Conservation (phyloP, 2,329 filamentous ascomycete genomes). For the Aspergillus brasiliensis region DNA sequence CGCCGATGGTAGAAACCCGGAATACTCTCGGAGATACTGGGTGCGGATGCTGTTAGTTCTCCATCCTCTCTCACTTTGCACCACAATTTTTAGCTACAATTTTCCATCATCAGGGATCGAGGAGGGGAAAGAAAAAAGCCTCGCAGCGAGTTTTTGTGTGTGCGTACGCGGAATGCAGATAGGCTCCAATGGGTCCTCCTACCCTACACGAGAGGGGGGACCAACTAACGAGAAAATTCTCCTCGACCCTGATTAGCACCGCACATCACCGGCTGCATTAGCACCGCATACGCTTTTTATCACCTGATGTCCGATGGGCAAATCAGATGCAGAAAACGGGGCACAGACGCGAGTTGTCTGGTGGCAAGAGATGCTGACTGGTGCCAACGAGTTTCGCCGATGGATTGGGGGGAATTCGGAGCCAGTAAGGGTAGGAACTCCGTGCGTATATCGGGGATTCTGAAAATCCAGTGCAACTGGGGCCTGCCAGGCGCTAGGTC, state of each 20-base stretch:
- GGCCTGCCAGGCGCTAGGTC: slow-evolving; percentile 4
- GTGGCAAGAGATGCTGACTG: slow-evolving; percentile 12
- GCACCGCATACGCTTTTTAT: slow-evolving; percentile 20
- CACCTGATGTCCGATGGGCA: slow-evolving; percentile 18
- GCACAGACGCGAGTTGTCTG: slow-evolving; percentile 13
- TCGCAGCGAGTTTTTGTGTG: background rate
- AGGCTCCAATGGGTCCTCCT: slow-evolving; percentile 7
- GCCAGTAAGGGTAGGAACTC: background rate
- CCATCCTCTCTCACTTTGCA: background rate
- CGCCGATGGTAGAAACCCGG: too few species aligned
- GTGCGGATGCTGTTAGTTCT: background rate
- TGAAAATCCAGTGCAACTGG: slow-evolving; percentile 2
- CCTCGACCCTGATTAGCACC: slow-evolving; percentile 13
- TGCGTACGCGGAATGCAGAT: background rate
- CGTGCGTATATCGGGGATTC: slow-evolving; percentile 13
- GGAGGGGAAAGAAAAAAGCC: background rate
- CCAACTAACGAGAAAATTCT: background rate
- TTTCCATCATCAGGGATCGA: background rate
- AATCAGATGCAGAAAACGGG: slow-evolving; percentile 15
- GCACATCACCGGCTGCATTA: slow-evolving; percentile 19
- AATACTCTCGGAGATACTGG: background rate
- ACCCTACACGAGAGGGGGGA: background rate
- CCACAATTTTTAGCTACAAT: background rate
- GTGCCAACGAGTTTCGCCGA: slow-evolving; percentile 16
- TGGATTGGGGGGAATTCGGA: background rate